Evolutionary conservation across 768 basidiomycete species (phyloP), one percentile per base, ranked within the genome.

Genomic region (Termitomyces sp.): DNA sequence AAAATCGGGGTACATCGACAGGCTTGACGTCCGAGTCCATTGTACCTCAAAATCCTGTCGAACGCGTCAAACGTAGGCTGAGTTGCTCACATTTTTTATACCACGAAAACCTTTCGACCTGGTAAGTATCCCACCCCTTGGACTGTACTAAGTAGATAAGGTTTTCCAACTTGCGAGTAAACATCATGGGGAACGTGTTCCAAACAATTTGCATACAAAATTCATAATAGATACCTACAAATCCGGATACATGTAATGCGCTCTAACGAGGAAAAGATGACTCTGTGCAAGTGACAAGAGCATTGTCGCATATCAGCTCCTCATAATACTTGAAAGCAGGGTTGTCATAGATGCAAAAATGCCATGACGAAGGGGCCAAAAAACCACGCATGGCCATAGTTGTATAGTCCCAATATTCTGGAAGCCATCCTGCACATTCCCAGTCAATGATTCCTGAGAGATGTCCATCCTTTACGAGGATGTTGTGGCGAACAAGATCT

Each of bases 341-440:
- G 23, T 46, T 47, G 11, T 43, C 10, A 36, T 40, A 51, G n/a
- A 56, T 33, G 1, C 15, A 20, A 32, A 38, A 45, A 27, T 35
- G 18, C 56, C 56, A 56, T 2, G 5, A 20, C 9, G 36, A 22
- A 23, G 42, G 43, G 2, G 7, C 0, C 1, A 0, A 0, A 27
- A 39, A 56, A 3, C 29, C 43, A 27, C 43, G 38, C 12, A 46
- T 12, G 7, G 50, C 18, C 50, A 52, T 56, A 12, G 49, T 51
- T 9, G 57, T 56, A 46, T 60, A 62, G 18, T 64, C 57, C 61
- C 61, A 64, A 42, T 63, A 63, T 44, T 65, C 64, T 15, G 62
- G 62, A 48, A 60, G 53, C 62, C 62, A 65, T 33, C 49, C 64
- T 36, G 64, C 58, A 48, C 60, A 61, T 31, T 63, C 58, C 62